Evolutionary conservation across 306 rosid species (phyloP).

Genomic region (Gastrolobium bilobum): DNA sequence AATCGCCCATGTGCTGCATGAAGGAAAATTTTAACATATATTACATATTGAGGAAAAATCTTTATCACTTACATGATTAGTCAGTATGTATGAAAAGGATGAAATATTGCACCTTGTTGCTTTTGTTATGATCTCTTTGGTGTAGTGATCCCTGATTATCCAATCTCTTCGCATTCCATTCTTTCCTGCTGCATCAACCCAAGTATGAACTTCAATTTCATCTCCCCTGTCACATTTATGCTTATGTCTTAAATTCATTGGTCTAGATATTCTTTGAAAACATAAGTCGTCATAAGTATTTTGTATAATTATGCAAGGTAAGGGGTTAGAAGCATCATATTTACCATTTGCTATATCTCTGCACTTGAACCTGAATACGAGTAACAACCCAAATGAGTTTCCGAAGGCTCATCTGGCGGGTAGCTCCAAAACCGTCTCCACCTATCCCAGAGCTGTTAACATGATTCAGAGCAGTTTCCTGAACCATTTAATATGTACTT

Average conservation of each 20-base stretch:
- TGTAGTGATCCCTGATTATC: slow-evolving; percentile 81
- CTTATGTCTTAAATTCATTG: neutral
- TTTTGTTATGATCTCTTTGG: slow-evolving; percentile 75
- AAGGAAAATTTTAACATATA: neutral
- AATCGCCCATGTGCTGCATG: slow-evolving; percentile 89
- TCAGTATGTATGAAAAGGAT: neutral
- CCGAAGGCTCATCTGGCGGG: slow-evolving; percentile 88
- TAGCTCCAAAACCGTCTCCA: slow-evolving; percentile 87
- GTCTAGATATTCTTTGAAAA: neutral
- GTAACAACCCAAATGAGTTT: slow-evolving; percentile 95
- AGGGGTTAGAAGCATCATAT: neutral
- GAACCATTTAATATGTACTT: neutral
- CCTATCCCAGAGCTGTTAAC: slow-evolving; percentile 86
- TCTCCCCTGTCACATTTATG: slow-evolving; percentile 81
- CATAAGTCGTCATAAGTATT: neutral
- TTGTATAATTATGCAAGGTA: neutral
- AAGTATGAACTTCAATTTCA: slow-evolving; percentile 87
- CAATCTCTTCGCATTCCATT: slow-evolving; percentile 98
- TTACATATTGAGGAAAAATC: neutral
- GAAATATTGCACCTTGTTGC: slow-evolving; percentile 79
- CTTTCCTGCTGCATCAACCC: slow-evolving; percentile 95
- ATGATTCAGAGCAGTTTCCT: slow-evolving; percentile 95
- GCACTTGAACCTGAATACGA: slow-evolving; percentile 87
- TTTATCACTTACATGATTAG: neutral
- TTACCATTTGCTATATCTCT: slow-evolving; percentile 87